Base-by-base conservation (phyloP, 1,139 yeast species). In the Pichia sp. region DNA sequence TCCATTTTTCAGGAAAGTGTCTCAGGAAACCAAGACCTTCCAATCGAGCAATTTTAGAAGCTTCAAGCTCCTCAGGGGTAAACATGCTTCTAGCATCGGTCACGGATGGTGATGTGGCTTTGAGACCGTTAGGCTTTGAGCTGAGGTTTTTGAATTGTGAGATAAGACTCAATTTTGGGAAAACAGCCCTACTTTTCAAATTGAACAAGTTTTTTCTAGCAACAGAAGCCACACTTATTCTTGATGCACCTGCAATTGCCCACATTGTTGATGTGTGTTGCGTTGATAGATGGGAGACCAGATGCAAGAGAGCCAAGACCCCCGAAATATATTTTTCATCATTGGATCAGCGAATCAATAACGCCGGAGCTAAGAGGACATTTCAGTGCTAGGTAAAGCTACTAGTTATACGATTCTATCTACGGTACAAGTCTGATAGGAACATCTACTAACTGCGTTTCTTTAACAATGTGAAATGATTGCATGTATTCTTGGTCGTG, bases 1-100 rank as follows among this genome's bases (percentile, higher is more conserved):
- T 79, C 76, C 80, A 69, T 47, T 71, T 69, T 35, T 67, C 70
- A 0, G 96, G 96, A 20, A 88, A 66, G 25, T 73, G 67, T 4
- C 76, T 67, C 12, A 85, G 72, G 1, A 72, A 67, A 0, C 84
- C 86, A 36, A 83, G 63, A 1, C 76, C 77, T 2, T 76, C 72
- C 28, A 75, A 53, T 45, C 91, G 66, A 4, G 76, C 74, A 30
- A 70, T 58, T 20, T 75, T 67, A 1, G 89, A 86, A 1, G 70
- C 67, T 42, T 68, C 71, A 23, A 77, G 54, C 51, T 81, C 82
- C 47, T 76, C 76, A 1, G 66, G 60, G 0, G 79, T 64, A 59
- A 81, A 79, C 1, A 47, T 48, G 7, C 56, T 50, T 30, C 31
- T 38, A 3, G 47, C 43, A 23, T 38, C 45, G 2, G 41, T 32